Percentiles rank a stretch among this genome's conserved stretches.
These are phyloP conservation scores for Heterobasidion parviporum DNA, from an alignment of 1,284 basidiomycete genomes.

Conservation along the genomic window DNA sequence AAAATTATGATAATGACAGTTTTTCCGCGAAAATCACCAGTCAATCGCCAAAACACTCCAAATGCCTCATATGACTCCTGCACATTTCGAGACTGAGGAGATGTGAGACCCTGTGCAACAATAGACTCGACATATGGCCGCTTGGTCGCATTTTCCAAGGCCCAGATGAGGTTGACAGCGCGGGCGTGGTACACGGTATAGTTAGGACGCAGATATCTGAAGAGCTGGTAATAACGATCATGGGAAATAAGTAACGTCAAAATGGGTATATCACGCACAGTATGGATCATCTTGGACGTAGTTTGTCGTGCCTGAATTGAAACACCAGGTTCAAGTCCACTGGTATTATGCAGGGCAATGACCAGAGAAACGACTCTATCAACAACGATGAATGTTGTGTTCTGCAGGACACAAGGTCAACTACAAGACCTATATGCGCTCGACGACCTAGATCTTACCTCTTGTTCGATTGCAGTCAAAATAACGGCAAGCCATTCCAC, in stretches of 20 bases:
- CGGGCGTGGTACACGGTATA: conserved; percentile 74
- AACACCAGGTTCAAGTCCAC: conserved; percentile 42
- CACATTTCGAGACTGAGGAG: conserved; percentile 36
- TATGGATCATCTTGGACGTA: conserved; percentile 50
- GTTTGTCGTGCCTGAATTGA: conserved; percentile 44
- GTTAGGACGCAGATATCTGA: conserved; percentile 67
- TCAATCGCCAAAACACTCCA: conserved; percentile 87
- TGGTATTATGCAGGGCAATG: conserved; percentile 45
- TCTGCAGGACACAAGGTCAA: conserved; percentile 26
- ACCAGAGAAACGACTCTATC: conserved; percentile 57
- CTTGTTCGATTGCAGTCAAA: conserved; percentile 40
- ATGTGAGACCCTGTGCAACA: conserved; percentile 62
- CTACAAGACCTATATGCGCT: background rate
- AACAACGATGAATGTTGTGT: conserved; percentile 57
- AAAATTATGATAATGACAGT: conserved; percentile 2
- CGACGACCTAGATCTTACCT: conserved; percentile 29
- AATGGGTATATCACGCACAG: conserved; percentile 23
- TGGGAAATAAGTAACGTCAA: background rate
- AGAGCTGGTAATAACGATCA: conserved; percentile 38
- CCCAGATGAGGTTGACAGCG: conserved; percentile 84
- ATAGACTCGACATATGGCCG: conserved; percentile 70
- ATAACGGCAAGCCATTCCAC: conserved; percentile 43
- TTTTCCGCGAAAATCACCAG: conserved; percentile 42
- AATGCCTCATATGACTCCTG: conserved; percentile 78
- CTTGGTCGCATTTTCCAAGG: conserved; percentile 57